Conservation (phyloP, 805 yeast genomes). For the Barnettozyma wickerhamii region DNA sequence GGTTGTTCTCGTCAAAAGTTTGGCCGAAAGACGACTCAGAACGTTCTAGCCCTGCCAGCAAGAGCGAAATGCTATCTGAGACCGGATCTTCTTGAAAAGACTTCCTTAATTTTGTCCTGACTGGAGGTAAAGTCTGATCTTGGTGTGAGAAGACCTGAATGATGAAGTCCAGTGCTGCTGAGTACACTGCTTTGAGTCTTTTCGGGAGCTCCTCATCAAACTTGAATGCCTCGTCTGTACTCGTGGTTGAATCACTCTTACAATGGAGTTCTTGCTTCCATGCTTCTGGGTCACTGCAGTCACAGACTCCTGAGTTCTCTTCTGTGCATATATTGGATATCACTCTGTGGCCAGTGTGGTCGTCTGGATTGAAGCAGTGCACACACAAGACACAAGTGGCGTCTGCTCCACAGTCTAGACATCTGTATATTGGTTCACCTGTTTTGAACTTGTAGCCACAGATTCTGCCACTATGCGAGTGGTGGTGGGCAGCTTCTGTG, state of each 20-base stretch:
- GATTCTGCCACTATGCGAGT: slow-evolving; percentile 56
- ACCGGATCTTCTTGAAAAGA: background rate
- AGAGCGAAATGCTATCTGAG: background rate
- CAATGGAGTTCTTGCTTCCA: slow-evolving; percentile 54
- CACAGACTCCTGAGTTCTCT: slow-evolving; percentile 40
- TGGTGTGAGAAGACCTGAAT: slow-evolving; percentile 37
- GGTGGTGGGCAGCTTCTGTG: slow-evolving; percentile 23
- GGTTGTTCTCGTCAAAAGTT: background rate
- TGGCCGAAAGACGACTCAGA: background rate
- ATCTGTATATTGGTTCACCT: slow-evolving; percentile 68
- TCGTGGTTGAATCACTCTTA: slow-evolving; percentile 28
- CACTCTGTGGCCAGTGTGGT: slow-evolving; percentile 66
- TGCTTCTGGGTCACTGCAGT: slow-evolving; percentile 89
- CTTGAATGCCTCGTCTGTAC: background rate
- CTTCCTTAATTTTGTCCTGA: slow-evolving; percentile 13
- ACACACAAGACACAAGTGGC: slow-evolving; percentile 75
- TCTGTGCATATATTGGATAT: slow-evolving; percentile 33
- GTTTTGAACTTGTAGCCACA: slow-evolving; percentile 61
- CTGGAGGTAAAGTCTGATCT: slow-evolving; percentile 36
- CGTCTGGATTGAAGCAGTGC: slow-evolving; percentile 64
- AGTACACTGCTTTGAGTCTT: slow-evolving; percentile 27
- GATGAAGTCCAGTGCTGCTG: slow-evolving; percentile 36
- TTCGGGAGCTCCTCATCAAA: slow-evolving; percentile 7
- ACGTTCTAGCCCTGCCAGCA: background rate
- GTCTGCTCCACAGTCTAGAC: slow-evolving; percentile 74